Conservation (phyloP, 116 monocot species). For the Trichopus zeylanicus region DNA sequence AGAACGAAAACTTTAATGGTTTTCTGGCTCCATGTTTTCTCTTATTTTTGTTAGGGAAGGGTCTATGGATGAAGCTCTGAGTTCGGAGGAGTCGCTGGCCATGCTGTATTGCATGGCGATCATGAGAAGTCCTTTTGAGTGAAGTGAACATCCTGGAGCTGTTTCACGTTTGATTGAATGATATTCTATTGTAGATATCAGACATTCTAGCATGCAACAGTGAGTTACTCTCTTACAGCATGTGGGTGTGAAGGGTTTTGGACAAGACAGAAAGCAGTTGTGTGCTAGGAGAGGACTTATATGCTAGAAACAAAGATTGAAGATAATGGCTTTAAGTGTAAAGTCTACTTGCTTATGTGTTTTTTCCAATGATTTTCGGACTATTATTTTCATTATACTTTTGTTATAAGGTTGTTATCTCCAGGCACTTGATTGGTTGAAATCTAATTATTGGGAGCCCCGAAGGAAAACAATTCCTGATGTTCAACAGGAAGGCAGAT, state of each 20-base stretch:
- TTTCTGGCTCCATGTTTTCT: too few species aligned
- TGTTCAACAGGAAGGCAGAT: constrained; percentile 53
- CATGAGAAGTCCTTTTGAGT: constrained; percentile 21
- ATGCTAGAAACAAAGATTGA: too few species aligned
- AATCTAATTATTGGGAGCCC: constrained; percentile 84
- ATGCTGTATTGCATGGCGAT: constrained; percentile 91
- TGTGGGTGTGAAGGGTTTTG: neutral
- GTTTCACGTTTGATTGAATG: too few species aligned
- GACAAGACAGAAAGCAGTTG: neutral
- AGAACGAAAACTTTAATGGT: too few species aligned
- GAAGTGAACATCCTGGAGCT: neutral
- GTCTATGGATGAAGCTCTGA: constrained; percentile 5
- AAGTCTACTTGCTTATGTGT: too few species aligned
- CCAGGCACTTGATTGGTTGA: constrained; percentile 90
- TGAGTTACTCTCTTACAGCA: neutral
- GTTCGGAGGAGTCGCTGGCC: constrained; percentile 67
- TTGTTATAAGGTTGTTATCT: too few species aligned
- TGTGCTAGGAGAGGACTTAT: too few species aligned
- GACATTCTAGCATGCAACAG: too few species aligned
- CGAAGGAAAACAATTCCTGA: constrained; percentile 71
- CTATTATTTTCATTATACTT: too few species aligned
- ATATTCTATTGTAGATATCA: too few species aligned
- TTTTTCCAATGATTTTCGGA: too few species aligned
- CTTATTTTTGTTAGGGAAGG: constrained; percentile 24
- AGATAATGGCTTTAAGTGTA: too few species aligned